Evolutionary conservation across 169 alveolate genomes (phyloP).

Genomic region (Fabrea salina): DNA sequence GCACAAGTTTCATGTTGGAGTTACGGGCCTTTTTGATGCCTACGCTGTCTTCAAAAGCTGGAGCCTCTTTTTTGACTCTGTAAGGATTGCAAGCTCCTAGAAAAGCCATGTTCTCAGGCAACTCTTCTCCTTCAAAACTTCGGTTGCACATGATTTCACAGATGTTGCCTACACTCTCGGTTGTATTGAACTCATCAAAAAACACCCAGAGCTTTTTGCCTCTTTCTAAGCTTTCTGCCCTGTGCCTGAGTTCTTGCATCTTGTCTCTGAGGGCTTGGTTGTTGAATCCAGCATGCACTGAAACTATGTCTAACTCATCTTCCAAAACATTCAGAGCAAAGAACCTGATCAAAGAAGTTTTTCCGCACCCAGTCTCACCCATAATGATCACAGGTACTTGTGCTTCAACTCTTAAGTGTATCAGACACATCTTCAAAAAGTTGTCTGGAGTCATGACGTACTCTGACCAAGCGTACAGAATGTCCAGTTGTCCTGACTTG

Average conservation of each 20-base stretch:
- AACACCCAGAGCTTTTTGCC: conserved; percentile 39
- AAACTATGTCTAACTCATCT: conserved; percentile 23
- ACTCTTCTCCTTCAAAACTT: conserved; percentile 25
- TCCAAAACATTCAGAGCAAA: not conserved
- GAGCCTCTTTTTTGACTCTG: conserved; percentile 11
- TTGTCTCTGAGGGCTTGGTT: conserved; percentile 28
- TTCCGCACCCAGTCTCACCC: conserved; percentile 78
- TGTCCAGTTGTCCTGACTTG: not conserved
- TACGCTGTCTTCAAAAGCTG: not conserved
- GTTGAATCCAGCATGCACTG: conserved; percentile 55
- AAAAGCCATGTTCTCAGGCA: conserved; percentile 38
- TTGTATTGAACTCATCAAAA: conserved; percentile 61
- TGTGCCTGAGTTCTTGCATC: not conserved
- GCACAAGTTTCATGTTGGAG: conserved; percentile 34
- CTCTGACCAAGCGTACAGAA: no score
- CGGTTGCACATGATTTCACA: conserved; percentile 49
- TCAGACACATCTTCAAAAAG: conserved; percentile 58
- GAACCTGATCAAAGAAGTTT: conserved; percentile 40
- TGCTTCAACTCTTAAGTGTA: conserved; percentile 49
- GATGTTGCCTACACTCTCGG: conserved; percentile 32
- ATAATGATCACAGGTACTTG: conserved; percentile 54
- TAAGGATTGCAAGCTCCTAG: conserved; percentile 66
- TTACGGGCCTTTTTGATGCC: not conserved
- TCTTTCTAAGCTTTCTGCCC: not conserved
- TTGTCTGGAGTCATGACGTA: conserved; percentile 47